Evolutionary conservation across 2,329 filamentous ascomycete genomes (phyloP), one percentile per base, ranked within the genome.

Genomic region (Gnomoniopsis smithogilvyi): DNA sequence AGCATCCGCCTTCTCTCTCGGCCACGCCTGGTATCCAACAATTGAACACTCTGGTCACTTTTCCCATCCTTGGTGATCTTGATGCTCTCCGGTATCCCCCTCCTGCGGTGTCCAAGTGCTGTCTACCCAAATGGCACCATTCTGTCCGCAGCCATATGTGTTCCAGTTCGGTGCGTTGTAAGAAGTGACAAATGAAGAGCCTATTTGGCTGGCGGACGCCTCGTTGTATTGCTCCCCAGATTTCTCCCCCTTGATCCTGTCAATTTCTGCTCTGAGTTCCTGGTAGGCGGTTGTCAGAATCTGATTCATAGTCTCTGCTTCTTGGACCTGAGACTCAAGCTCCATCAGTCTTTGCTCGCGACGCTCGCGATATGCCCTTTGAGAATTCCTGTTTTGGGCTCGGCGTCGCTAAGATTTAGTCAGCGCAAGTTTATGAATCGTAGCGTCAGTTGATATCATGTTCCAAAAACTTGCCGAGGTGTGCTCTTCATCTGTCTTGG

Each of bases 271-370:
- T 30, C 41, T 49, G 2, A 62, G 53, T 22, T 60, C 57, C 49
- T 59, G 56, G 30, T 62, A 62, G 30, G 60, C 60, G n/a, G 60
- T n/a, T n/a, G 56, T 54, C 43, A 62, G 57, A 19, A 56, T 62
- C 43, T 62, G 56, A 53, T 62, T 62, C 41, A 62, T 46, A 43
- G 43, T 38, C 50, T 62, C 60, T 0, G 60, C 60, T 30, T 62
- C 56, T 30, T 60, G 60, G 11, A 62, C 60, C 22, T 62, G 60
- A 10, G 21, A 30, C 38, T 62, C 60, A 19, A 62, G 60, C 21
- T 62, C 60, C 19, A 46, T 30, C 30, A 62, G 57, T 24, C 60
- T 41, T 15, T 54, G 50, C 38, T 62, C 60, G 4, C 60, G 45
- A 6, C 60, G 60, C 57, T 62, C 60, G 8, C 60, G 45, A 30